Evolutionary conservation across 495 filamentous ascomycete genomes (phyloP).

Genomic region (Neurospora hispaniola): DNA sequence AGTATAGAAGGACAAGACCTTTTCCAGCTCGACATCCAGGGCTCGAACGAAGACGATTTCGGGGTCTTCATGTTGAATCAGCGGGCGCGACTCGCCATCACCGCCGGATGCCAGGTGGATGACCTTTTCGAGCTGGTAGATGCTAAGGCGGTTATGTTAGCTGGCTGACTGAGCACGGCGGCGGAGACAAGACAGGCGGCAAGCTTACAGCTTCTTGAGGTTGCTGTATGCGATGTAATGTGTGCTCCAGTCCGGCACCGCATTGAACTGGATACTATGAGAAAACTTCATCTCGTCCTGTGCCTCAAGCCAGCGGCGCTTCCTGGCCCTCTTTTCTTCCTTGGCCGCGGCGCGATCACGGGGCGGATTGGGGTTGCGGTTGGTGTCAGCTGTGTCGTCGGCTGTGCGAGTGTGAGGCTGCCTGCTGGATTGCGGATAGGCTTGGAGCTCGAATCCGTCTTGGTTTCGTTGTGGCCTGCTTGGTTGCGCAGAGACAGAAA

Average conservation of each 20-base stretch:
- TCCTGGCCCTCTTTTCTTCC: constrained; percentile 32
- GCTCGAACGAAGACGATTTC: constrained; percentile 69
- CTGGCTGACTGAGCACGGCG: not conserved
- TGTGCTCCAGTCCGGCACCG: constrained; percentile 96
- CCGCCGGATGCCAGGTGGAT: constrained; percentile 41
- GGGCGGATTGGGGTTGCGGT: not conserved
- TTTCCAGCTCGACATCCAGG: constrained; percentile 84
- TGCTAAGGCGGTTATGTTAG: constrained; percentile 40
- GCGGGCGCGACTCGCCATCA: constrained; percentile 76
- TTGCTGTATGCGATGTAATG: constrained; percentile 98
- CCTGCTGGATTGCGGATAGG: constrained; percentile 9
- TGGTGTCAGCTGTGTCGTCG: not conserved
- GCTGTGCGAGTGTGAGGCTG: not conserved
- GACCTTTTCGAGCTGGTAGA: constrained; percentile 85
- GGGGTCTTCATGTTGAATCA: constrained; percentile 61
- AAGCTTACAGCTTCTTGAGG: constrained; percentile 86
- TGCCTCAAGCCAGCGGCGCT: constrained; percentile 46
- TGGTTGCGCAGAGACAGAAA: not conserved
- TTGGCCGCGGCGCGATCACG: constrained; percentile 4
- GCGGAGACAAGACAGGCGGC: not conserved
- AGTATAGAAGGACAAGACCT: constrained; percentile 81
- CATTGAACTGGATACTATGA: constrained; percentile 98
- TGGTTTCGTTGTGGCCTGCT: not conserved
- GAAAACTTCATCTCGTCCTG: constrained; percentile 98
- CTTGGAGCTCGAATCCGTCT: constrained; percentile 29